Percentiles rank a stretch among this genome's conserved stretches.
These are phyloP conservation scores for Stipa capillata DNA, from an alignment of 176 grass and related monocot genomes.

Conservation along the genomic window DNA sequence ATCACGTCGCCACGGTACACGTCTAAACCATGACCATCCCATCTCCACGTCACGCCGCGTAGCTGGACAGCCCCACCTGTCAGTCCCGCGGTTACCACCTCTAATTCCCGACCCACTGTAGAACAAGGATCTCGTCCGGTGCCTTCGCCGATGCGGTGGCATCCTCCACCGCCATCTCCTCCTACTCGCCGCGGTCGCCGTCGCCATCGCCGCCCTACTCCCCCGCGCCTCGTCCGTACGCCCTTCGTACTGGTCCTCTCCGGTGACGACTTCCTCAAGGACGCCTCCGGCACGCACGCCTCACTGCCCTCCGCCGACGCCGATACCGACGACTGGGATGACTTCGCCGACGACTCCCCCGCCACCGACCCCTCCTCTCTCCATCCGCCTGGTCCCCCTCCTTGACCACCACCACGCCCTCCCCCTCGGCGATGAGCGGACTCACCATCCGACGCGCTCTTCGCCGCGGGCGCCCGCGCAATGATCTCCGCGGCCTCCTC, in stretches of 20 bases:
- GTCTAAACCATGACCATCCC: neutral
- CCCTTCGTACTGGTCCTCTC: slow-evolving; percentile 70
- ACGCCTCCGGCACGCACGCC: slow-evolving; percentile 40
- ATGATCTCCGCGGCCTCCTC: slow-evolving; percentile 65
- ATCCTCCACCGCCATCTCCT: slow-evolving; percentile 23
- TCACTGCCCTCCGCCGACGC: slow-evolving; percentile 36
- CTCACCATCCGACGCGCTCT: slow-evolving; percentile 38
- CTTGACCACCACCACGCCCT: slow-evolving; percentile 51
- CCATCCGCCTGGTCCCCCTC: slow-evolving; percentile 63
- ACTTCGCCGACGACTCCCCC: slow-evolving; percentile 56
- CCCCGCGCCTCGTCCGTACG: slow-evolving; percentile 30
- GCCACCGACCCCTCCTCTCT: slow-evolving; percentile 24
- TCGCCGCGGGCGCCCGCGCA: slow-evolving; percentile 49
- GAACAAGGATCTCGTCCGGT: slow-evolving; percentile 23
- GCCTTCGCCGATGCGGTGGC: slow-evolving; percentile 30
- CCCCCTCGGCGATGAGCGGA: slow-evolving; percentile 27
- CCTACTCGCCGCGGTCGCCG: slow-evolving; percentile 20
- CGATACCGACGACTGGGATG: slow-evolving; percentile 72
- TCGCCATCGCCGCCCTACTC: slow-evolving; percentile 5
- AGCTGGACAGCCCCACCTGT: slow-evolving; percentile 6
- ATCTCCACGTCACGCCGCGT: slow-evolving; percentile 6
- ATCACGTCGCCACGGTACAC: slow-evolving; percentile 37
- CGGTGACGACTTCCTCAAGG: slow-evolving; percentile 70
- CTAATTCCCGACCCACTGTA: neutral
- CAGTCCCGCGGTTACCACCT: neutral